Conservation (phyloP, 1,139 yeast genomes). For the Yamadazyma diddensiae region DNA sequence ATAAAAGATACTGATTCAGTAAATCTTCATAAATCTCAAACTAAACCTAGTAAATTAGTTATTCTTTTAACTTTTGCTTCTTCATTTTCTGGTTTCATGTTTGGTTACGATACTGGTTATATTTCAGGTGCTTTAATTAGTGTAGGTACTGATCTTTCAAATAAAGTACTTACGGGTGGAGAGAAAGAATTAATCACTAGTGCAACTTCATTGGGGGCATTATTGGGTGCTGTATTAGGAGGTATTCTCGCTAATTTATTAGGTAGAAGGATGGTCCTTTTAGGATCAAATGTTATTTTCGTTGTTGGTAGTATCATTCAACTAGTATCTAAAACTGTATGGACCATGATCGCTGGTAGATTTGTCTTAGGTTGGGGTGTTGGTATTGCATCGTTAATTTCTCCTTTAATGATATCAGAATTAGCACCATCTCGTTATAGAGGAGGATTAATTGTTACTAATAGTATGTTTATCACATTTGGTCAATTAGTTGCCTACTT, state of each 20-base stretch:
- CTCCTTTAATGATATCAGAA: constrained; percentile 89
- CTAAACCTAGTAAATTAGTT: constrained; percentile 59
- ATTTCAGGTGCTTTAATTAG: constrained; percentile 89
- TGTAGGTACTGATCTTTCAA: constrained; percentile 68
- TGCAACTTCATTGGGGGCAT: constrained; percentile 93
- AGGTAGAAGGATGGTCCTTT: constrained; percentile 79
- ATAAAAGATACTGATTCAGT: constrained; percentile 4
- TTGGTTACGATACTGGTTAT: constrained; percentile 96
- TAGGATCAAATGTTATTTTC: constrained; percentile 77
- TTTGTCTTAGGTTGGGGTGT: constrained; percentile 94
- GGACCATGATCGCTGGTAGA: constrained; percentile 92
- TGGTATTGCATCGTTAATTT: constrained; percentile 86
- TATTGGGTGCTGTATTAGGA: constrained; percentile 71
- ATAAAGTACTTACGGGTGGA: constrained; percentile 56
- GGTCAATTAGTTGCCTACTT: constrained; percentile 92
- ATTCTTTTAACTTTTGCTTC: constrained; percentile 71
- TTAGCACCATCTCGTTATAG: constrained; percentile 89
- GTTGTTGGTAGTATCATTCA: constrained; percentile 82
- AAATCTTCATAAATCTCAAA: constrained; percentile 5
- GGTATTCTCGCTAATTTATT: constrained; percentile 77
- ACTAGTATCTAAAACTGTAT: constrained; percentile 71
- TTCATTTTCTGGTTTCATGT: constrained; percentile 92
- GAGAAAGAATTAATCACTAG: constrained; percentile 88
- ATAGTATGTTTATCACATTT: constrained; percentile 76
- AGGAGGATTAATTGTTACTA: constrained; percentile 74